Conservation (phyloP, 78 protist genomes). For the Chrysochromulina tobinii region DNA sequence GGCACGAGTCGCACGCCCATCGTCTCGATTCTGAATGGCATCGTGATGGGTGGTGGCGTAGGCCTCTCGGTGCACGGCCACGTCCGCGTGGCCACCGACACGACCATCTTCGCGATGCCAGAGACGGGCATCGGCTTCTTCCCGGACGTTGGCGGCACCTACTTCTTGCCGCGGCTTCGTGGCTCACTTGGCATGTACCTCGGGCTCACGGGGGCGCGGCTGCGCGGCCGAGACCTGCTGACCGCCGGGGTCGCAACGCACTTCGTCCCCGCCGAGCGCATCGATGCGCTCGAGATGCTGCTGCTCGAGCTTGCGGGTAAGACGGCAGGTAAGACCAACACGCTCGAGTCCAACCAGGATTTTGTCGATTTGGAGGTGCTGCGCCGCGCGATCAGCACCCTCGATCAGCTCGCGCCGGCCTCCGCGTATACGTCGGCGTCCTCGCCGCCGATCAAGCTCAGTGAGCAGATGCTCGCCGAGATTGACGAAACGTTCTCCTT, state of each 20-base stretch:
- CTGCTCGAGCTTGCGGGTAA: no score
- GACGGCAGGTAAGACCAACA: no score
- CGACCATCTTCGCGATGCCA: constrained; percentile 88
- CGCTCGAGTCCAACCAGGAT: no score
- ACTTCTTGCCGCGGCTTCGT: not conserved
- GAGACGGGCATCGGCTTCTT: constrained; percentile 83
- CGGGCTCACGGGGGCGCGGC: constrained; percentile 75
- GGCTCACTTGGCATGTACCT: constrained; percentile 69
- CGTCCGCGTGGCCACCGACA: constrained; percentile 80
- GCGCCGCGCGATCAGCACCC: no score
- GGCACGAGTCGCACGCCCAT: constrained; percentile 62
- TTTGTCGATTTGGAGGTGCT: no score
- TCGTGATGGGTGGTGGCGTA: constrained; percentile 85
- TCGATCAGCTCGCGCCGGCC: no score
- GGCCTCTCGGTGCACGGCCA: constrained; percentile 77
- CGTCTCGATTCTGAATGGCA: constrained; percentile 77
- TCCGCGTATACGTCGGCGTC: no score
- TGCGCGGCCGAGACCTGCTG: constrained; percentile 32
- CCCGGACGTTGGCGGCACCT: constrained; percentile 64
- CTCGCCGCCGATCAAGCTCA: no score
- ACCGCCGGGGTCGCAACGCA: constrained; percentile 53
- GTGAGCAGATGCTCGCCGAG: no score
- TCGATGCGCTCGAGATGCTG: no score
- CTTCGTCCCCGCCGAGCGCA: constrained; percentile 16
- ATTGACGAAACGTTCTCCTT: no score